Evolutionary conservation across 331 rosid genomes (phyloP).

Genomic region (Prunus yedoensis): DNA sequence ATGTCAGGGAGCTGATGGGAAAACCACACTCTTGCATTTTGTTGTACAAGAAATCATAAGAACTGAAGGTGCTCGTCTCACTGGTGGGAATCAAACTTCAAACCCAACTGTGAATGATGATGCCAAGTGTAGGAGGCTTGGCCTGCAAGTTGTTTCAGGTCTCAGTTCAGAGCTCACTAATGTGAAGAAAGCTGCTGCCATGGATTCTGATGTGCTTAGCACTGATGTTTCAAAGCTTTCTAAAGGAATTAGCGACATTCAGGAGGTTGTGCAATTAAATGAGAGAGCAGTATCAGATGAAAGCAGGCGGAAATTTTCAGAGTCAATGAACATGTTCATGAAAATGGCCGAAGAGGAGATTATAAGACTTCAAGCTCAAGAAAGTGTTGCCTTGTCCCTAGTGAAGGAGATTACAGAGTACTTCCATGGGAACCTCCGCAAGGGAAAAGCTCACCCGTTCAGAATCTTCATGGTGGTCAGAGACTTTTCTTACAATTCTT

Average conservation of each 20-base stretch:
- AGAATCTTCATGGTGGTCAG: slow-evolving; percentile 94
- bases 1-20: slow-evolving; percentile 91
- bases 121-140: slow-evolving; percentile 73
- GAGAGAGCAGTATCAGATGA: slow-evolving; percentile 38
- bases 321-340: slow-evolving; percentile 74
- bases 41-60: slow-evolving; percentile 96
- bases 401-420: slow-evolving; percentile 97
- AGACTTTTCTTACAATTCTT: slow-evolving; percentile 69
- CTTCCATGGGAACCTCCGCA: slow-evolving; percentile 87
- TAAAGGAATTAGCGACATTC: slow-evolving; percentile 55
- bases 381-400: slow-evolving; percentile 79
- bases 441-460: slow-evolving; percentile 97
- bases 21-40: slow-evolving; percentile 88
- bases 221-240: slow-evolving; percentile 82
- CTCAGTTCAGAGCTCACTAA: slow-evolving; percentile 75
- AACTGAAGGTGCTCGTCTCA: slow-evolving; percentile 76
- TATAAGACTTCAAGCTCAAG: slow-evolving; percentile 76
- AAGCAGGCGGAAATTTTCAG: slow-evolving; percentile 48
- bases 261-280: slow-evolving; percentile 45
- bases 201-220: slow-evolving; percentile 81
- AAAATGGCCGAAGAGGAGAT: slow-evolving; percentile 80
- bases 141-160: slow-evolving; percentile 81
- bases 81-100: slow-evolving; percentile 38
- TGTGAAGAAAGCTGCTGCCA: slow-evolving; percentile 90
- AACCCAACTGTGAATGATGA: slow-evolving; percentile 54